Base-by-base conservation (phyloP, 1,284 basidiomycete genomes). In the Malassezia vespertilionis region DNA sequence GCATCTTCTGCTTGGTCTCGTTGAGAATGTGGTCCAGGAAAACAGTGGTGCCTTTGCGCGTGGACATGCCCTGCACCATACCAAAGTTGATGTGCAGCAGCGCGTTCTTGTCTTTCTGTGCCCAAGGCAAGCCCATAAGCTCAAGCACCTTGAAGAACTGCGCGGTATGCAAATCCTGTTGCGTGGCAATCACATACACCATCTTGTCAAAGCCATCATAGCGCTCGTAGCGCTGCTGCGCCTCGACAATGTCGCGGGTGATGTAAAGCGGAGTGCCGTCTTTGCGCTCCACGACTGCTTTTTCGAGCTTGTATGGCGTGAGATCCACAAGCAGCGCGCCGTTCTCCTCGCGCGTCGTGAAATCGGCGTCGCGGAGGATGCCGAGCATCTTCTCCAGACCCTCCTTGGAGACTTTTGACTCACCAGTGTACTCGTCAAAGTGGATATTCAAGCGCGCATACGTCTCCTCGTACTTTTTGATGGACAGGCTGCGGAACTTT, bases 181-280 rank as follows among this genome's bases (percentile, higher is more conserved):
- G 89, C n/a, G 83, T 80, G 0, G 87, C 82, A 36, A 93, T 81
- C 66, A 95, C 88, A 73, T 91, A 91, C 54, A 96, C 84, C 85
- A 95, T 91, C 76, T 95, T 95, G 79, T 97, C 89, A 61, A 95
- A 93, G 20, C 61, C 61, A 33, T 46, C 44, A 36, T 58, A 57
- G 38, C 53, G 44, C 28, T 54, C 52, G 75, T 82, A 88, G 57
- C 91, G 84, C 75, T 96, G 85, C 60, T 84, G 82, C 0, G 90
- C 89, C 35, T 83, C 91, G 35, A 83, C 91, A 54, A 97, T 87
- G 73, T 99, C 91, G 54, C 91, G 86, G n/a, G 90, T 95, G 54
- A 97, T 81, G 74, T 99, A 99, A 60, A 96, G 90, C 0, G 86
- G 86, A 5, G 91, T 95, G 20, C 91, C 91, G 65, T 97, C 91